phyloP scores from a whole-genome alignment of 2,329 filamentous ascomycete species.

The Exophiala phaeomuriformis region DNA sequence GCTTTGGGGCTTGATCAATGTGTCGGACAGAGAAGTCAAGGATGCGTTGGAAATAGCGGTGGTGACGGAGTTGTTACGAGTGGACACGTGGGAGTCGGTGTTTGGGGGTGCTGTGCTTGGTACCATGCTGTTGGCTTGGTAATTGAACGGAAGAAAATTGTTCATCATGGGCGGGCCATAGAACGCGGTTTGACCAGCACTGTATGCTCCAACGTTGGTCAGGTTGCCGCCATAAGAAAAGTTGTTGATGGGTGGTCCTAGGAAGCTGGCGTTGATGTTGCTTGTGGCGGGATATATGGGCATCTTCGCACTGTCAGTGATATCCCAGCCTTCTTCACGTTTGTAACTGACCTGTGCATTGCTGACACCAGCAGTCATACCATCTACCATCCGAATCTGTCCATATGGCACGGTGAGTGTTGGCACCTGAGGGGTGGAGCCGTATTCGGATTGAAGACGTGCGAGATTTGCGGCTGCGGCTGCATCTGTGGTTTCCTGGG shows the following conservation, averaged over 20 bases:
- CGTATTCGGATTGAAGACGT: not conserved
- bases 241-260: not conserved
- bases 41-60: not conserved
- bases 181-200: no score
- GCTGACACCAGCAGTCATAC: not conserved
- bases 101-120: not conserved
- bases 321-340: not conserved
- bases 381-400: not conserved
- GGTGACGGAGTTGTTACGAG: constrained; percentile 7
- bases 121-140: not conserved
- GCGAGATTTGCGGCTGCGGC: not conserved
- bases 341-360: not conserved
- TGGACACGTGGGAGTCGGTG: not conserved
- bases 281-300: not conserved
- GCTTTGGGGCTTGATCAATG: not conserved
- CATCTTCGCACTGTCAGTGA: not conserved
- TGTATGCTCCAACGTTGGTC: not conserved
- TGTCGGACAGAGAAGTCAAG: constrained; percentile 6
- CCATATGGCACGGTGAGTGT: not conserved
- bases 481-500: not conserved
- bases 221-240: not conserved
- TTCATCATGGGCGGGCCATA: no score
- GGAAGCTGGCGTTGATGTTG: no score
- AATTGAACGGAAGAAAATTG: not conserved
- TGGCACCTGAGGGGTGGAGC: not conserved